Base-by-base conservation (phyloP, 768 basidiomycete genomes). In the Xerocomus potaroensis region DNA sequence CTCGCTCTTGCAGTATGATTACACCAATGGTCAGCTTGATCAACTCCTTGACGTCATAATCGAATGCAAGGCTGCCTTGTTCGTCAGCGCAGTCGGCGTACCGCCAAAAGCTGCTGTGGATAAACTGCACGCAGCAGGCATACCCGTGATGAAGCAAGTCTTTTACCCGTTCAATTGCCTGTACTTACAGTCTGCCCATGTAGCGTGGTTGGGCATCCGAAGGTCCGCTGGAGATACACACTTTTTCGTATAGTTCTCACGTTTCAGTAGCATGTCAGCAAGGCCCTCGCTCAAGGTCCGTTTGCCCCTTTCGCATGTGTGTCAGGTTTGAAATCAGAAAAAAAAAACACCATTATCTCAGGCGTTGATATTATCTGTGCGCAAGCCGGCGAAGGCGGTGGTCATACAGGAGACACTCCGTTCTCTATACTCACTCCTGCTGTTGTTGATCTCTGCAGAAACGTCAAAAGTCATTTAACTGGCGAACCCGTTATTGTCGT, bases 341-440 rank as follows among this genome's bases (percentile, higher is more conserved):
- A 38, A 24, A 36, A 15, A 6, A 9, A 21, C 10, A 1, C 37
- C 15, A n/a, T n/a, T n/a, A n/a, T 47, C 18, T 6, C 55, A 76
- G 88, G 90, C n/a, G 88, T 91, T 14, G 91, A 94, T 56, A 80
- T 93, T 50, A 91, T 94, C 38, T 90, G 91, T 60, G 90, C 87
- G 1, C 89, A 89, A 63, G 87, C 85, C 27, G 88, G 87, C 15
- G 90, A 91, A 66, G 91, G 89, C 16, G 90, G 91, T 22, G 91
- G 90, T 11, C 91, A 92, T 68, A 91, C 91, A 1, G 88, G 91
- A 32, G 84, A 89, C 44, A 87, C 77, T 10, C 76, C 87, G 1
- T 87, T 87, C 62, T 87, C 85, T 10, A 77, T 92, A 51, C 77
- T 93, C 24, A 85, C 91, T 41, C 91, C 90, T 8, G 80, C 84